Evolutionary conservation across 106 monocot genomes (phyloP).

Genomic region (Ottelia alismoides): DNA sequence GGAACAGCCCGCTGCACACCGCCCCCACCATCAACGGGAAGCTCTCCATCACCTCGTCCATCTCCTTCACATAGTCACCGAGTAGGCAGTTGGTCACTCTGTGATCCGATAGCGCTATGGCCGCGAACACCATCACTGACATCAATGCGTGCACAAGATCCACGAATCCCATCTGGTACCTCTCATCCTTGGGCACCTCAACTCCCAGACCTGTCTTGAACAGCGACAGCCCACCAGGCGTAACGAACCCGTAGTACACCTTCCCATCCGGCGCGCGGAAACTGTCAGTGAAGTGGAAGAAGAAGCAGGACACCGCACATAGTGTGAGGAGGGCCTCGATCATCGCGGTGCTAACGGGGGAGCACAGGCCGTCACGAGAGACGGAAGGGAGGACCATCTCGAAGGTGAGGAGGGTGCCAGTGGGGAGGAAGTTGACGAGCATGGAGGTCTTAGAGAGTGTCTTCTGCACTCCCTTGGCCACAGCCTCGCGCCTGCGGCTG

Average conservation of each 20-base stretch:
- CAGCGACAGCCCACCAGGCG: constrained; percentile 62
- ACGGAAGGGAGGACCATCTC: constrained; percentile 86
- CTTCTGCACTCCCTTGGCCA: constrained; percentile 76
- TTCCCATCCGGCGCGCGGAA: constrained; percentile 63
- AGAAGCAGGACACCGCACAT: constrained; percentile 76
- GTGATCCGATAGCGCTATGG: constrained; percentile 66
- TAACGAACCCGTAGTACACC: constrained; percentile 86
- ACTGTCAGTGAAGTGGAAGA: constrained; percentile 99
- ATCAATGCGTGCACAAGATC: constrained; percentile 74
- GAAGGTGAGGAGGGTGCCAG: constrained; percentile 92
- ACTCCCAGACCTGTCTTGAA: constrained; percentile 63
- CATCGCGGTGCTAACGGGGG: constrained; percentile 58
- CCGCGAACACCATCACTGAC: constrained; percentile 82
- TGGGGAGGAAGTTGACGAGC: constrained; percentile 95
- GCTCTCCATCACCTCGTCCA: constrained; percentile 95
- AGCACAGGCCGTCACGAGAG: constrained; percentile 64
- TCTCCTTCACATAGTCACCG: constrained; percentile 55
- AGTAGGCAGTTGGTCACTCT: constrained; percentile 73
- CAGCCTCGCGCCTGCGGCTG: constrained; percentile 20
- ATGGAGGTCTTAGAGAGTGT: constrained; percentile 85
- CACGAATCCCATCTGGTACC: constrained; percentile 51
- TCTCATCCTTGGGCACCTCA: constrained; percentile 55
- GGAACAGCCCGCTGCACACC: constrained; percentile 75
- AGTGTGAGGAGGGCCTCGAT: constrained; percentile 48
- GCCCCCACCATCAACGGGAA: constrained; percentile 88